Conservation (phyloP, 2,329 filamentous ascomycete species). For the Penicillium sp. region DNA sequence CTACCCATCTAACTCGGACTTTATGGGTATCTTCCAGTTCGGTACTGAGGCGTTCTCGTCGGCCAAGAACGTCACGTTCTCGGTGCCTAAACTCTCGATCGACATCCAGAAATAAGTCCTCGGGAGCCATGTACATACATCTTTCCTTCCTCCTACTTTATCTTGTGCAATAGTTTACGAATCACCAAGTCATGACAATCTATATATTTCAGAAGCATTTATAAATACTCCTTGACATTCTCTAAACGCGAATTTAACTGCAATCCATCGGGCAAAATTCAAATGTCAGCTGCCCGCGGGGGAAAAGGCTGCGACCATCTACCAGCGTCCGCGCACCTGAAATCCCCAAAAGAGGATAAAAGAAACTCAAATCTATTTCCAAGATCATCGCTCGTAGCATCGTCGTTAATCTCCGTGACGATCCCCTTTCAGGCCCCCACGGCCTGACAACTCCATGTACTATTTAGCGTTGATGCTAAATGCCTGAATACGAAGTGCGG, state of each 20-base stretch:
- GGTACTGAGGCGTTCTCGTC: constrained; percentile 59
- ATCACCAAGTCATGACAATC: neutral
- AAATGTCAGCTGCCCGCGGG: neutral
- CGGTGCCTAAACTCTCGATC: constrained; percentile 45
- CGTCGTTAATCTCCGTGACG: neutral
- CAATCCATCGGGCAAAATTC: neutral
- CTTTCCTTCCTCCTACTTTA: neutral
- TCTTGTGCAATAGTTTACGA: constrained; percentile 7
- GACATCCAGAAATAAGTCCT: constrained; percentile 32
- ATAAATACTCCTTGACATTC: too few relatives aligned
- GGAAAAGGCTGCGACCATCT: neutral
- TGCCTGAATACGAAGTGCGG: neutral
- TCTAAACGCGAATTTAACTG: neutral
- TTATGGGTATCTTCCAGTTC: constrained; percentile 60
- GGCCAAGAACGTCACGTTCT: constrained; percentile 56
- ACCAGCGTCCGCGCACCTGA: neutral
- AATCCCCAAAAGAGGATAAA: neutral
- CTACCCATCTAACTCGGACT: constrained; percentile 52
- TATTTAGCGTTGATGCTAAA: neutral
- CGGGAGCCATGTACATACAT: constrained; percentile 3
- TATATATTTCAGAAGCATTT: neutral
- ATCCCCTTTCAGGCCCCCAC: neutral
- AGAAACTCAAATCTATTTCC: too few relatives aligned
- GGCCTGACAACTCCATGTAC: neutral
- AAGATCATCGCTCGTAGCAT: neutral